These are phyloP conservation scores for Solanum infundibuliforme DNA, from an alignment of 257 asterid genomes.

Conservation along the genomic window DNA sequence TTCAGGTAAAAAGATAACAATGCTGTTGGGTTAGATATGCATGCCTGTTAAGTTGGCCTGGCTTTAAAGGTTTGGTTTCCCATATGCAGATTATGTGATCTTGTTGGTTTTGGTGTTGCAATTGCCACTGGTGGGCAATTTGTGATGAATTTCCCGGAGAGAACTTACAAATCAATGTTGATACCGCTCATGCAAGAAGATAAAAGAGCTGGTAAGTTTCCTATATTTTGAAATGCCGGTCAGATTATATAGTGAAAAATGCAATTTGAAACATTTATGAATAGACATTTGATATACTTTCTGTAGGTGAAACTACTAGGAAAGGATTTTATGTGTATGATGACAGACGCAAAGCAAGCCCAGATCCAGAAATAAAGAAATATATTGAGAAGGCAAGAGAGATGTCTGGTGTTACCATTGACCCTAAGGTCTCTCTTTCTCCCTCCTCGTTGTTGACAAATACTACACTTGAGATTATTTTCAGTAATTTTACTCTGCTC, in stretches of 20 bases:
- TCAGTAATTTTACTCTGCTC: not conserved
- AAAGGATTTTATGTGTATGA: slow-evolving; percentile 74
- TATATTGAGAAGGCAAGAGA: slow-evolving; percentile 77
- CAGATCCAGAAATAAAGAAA: slow-evolving; percentile 79
- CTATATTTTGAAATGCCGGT: not conserved
- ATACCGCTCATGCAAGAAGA: slow-evolving; percentile 93
- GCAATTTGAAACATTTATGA: not conserved
- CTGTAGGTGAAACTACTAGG: slow-evolving; percentile 74
- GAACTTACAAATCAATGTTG: slow-evolving; percentile 83
- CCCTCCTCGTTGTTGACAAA: not conserved
- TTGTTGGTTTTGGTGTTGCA: slow-evolving; percentile 96
- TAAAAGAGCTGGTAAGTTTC: slow-evolving; percentile 63
- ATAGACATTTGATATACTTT: not conserved
- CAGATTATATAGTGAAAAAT: not conserved
- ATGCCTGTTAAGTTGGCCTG: not conserved
- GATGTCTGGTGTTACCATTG: slow-evolving; percentile 64
- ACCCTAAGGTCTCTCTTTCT: slow-evolving; percentile 59
- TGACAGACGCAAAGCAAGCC: slow-evolving; percentile 80
- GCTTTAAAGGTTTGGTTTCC: not conserved
- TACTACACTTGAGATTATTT: not conserved
- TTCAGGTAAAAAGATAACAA: slow-evolving; percentile 45
- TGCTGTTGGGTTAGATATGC: not conserved
- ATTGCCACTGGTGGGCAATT: slow-evolving; percentile 83
- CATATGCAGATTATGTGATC: slow-evolving; percentile 72
- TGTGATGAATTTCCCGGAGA: slow-evolving; percentile 76